A percentile compares a stretch with the other conserved stretches of the same genome.
Evolutionary conservation across 257 asterid species (phyloP).

Genomic region (Przewalskia tangutica): DNA sequence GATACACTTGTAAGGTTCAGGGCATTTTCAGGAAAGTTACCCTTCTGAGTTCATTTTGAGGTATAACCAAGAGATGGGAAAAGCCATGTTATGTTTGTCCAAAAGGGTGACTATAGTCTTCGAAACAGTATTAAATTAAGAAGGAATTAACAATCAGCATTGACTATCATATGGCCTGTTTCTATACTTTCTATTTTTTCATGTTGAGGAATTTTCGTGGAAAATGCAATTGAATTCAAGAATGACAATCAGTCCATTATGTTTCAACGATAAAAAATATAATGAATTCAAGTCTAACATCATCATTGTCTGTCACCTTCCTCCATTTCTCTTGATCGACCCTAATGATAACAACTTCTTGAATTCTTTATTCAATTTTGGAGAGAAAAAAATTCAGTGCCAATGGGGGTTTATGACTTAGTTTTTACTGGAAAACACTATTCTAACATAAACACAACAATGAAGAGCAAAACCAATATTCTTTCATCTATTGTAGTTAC

Average conservation of each 20-base stretch:
- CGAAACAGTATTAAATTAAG: not conserved
- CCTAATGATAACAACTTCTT: not conserved
- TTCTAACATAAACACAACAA: not conserved
- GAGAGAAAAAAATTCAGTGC: too few relatives aligned
- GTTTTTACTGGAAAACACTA: not conserved
- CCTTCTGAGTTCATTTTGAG: not conserved
- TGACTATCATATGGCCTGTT: not conserved
- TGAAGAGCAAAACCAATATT: not conserved
- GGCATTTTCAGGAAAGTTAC: not conserved
- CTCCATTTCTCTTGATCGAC: not conserved
- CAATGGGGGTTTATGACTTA: not conserved
- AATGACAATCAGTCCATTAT: not conserved
- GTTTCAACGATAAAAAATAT: not conserved
- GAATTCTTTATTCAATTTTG: not conserved
- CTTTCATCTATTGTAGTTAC: not conserved
- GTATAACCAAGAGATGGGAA: not conserved
- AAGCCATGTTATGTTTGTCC: not conserved
- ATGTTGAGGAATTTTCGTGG: not conserved
- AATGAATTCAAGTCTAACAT: not conserved
- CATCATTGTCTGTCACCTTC: not conserved
- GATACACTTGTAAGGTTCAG: not conserved
- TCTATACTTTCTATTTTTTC: not conserved
- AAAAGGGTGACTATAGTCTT: not conserved
- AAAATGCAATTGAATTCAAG: not conserved
- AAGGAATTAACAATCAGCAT: not conserved